phyloP scores from a whole-genome alignment of 768 basidiomycete species.

The Suillus lakei region DNA sequence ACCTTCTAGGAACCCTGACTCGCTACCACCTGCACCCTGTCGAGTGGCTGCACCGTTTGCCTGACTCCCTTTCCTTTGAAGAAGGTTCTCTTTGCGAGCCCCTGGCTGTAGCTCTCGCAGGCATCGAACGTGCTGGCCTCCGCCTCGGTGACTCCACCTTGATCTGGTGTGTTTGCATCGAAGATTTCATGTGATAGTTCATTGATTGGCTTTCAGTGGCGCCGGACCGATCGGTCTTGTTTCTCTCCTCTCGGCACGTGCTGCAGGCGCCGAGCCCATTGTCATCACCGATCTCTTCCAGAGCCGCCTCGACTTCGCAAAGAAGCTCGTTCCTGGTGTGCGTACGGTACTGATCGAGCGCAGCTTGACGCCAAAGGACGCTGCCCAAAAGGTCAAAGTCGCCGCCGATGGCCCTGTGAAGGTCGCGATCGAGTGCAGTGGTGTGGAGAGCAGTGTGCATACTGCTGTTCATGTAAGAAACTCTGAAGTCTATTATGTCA shows the following conservation, averaged over 20 bases:
- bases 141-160: conserved; percentile 67
- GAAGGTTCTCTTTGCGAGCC: conserved; percentile 74
- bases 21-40: conserved; percentile 72
- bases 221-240: conserved; percentile 72
- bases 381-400: conserved; percentile 56
- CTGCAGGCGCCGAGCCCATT: conserved; percentile 72
- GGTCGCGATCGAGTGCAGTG: conserved; percentile 66
- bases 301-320: conserved; percentile 69
- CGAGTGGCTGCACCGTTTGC: conserved; percentile 69
- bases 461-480: conserved; percentile 57
- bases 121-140: conserved; percentile 66
- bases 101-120: conserved; percentile 68
- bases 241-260: conserved; percentile 63
- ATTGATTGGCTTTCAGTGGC: conserved; percentile 46
- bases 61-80: conserved; percentile 64
- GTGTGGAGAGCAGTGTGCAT: conserved; percentile 64
- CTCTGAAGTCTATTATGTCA: not conserved
- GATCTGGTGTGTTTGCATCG: conserved; percentile 51
- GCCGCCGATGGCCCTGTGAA: conserved; percentile 54
- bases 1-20: conserved; percentile 56
- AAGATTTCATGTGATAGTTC: not conserved
- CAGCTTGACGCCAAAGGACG: conserved; percentile 49
- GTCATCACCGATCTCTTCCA: conserved; percentile 72
- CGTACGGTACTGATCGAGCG: conserved; percentile 59
- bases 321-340: conserved; percentile 61